These are phyloP conservation scores for Penicillium argentinense DNA, from an alignment of 495 filamentous ascomycete species.

Conservation along the genomic window DNA sequence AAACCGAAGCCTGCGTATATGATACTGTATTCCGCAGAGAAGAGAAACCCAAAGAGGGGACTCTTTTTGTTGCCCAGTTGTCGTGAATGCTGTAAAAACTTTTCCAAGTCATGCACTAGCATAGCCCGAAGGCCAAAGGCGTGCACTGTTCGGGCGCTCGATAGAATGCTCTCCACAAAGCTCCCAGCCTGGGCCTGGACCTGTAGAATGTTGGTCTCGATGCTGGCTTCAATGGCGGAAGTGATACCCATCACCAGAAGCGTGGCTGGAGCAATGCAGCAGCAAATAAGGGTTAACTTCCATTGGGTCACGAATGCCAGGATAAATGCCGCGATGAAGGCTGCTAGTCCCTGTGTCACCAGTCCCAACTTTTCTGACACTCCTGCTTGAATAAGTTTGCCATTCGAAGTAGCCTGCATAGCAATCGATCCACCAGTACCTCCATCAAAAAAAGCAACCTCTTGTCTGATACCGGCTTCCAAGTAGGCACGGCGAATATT, in stretches of 20 bases:
- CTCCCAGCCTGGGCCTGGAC: slow-evolving; percentile 73
- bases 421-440: slow-evolving; percentile 78
- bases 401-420: slow-evolving; percentile 68
- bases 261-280: slow-evolving; percentile 64
- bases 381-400: slow-evolving; percentile 38
- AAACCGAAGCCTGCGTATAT: slow-evolving; percentile 77
- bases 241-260: slow-evolving; percentile 55
- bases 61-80: slow-evolving; percentile 66
- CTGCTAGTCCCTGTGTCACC: slow-evolving; percentile 60
- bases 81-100: slow-evolving; percentile 64
- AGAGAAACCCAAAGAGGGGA: slow-evolving; percentile 58
- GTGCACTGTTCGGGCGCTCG: slow-evolving; percentile 72
- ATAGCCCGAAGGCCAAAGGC: slow-evolving; percentile 79
- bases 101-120: slow-evolving; percentile 52
- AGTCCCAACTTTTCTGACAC: slow-evolving; percentile 74
- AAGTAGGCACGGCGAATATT: slow-evolving; percentile 75
- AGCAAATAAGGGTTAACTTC: slow-evolving; percentile 71
- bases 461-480: slow-evolving; percentile 70
- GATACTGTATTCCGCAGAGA: slow-evolving; percentile 62
- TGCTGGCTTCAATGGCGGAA: slow-evolving; percentile 37
- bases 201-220: slow-evolving; percentile 62
- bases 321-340: slow-evolving; percentile 73
- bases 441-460: slow-evolving; percentile 80
- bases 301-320: slow-evolving; percentile 74
- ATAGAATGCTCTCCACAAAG: slow-evolving; percentile 79